These are phyloP conservation scores for Clitopilus hobsonii DNA, from an alignment of 768 basidiomycete genomes.

Conservation along the genomic window DNA sequence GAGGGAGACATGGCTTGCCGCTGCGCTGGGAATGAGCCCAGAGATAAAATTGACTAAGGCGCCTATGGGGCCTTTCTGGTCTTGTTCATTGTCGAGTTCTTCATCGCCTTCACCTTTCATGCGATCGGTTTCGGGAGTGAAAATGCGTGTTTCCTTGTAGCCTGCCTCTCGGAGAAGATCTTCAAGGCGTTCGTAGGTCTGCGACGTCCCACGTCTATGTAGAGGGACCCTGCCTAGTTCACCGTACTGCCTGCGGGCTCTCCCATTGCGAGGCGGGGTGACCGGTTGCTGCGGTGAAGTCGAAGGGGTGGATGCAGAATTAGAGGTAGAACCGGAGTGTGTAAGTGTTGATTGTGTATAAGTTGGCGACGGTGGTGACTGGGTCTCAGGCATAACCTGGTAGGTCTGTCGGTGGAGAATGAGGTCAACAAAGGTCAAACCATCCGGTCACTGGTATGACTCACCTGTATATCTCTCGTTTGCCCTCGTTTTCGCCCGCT, in stretches of 20 bases:
- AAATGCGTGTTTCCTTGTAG: constrained; percentile 88
- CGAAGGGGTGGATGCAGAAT: constrained; percentile 31
- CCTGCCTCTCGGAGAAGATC: constrained; percentile 85
- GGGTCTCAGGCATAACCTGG: constrained; percentile 15
- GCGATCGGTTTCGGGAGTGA: constrained; percentile 61
- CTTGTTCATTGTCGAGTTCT: constrained; percentile 26
- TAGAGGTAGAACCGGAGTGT: constrained; percentile 33
- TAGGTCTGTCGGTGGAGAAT: constrained; percentile 15
- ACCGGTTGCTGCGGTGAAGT: constrained; percentile 35
- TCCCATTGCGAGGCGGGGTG: constrained; percentile 39
- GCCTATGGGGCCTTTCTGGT: constrained; percentile 46
- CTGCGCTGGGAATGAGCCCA: constrained; percentile 48
- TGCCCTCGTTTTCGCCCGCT: background rate
- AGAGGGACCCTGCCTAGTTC: constrained; percentile 67
- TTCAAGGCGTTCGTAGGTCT: constrained; percentile 79
- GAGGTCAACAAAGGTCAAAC: background rate
- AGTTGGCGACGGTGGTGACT: constrained; percentile 22
- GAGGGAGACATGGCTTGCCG: constrained; percentile 15
- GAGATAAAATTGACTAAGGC: constrained; percentile 65
- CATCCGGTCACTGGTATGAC: too few species aligned
- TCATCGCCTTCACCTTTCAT: constrained; percentile 39
- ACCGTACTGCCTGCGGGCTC: constrained; percentile 47
- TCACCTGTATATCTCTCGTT: background rate
- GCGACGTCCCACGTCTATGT: constrained; percentile 74
- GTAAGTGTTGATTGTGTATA: constrained; percentile 34